Percentiles rank a stretch among this genome's conserved stretches.
Conservation (phyloP, 371 early-diverging fungal genomes). For the Mortierella sp. region DNA sequence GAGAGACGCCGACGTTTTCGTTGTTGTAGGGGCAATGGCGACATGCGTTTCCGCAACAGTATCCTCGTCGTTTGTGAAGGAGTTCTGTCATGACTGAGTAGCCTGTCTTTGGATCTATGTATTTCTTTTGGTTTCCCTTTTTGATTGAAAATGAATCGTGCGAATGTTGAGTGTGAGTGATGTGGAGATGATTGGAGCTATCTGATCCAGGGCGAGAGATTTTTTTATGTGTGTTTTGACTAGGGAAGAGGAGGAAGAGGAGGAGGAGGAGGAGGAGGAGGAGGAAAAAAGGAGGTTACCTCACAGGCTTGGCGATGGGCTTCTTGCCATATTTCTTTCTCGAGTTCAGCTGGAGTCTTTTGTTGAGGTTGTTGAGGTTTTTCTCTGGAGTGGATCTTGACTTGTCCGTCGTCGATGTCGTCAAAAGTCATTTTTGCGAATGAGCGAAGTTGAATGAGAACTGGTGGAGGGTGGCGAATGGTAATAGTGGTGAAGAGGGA, state of each 20-base stretch:
- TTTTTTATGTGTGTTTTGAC: background rate
- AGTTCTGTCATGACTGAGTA: constrained; percentile 68
- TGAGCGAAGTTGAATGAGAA: background rate
- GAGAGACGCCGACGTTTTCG: constrained; percentile 66
- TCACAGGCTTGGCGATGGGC: constrained; percentile 45
- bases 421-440: constrained; percentile 14
- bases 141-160: background rate
- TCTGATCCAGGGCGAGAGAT: background rate
- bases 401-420: constrained; percentile 30
- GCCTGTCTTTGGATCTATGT: constrained; percentile 70
- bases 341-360: constrained; percentile 52
- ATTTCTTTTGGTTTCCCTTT: constrained; percentile 55
- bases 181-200: background rate
- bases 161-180: background rate
- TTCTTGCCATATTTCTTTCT: constrained; percentile 56
- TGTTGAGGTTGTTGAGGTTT: background rate
- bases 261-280: too few relatives aligned
- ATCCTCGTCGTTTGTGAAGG: constrained; percentile 62
- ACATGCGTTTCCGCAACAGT: constrained; percentile 69
- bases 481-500: too few relatives aligned
- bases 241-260: too few relatives aligned
- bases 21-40: constrained; percentile 68
- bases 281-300: constrained; percentile 12
- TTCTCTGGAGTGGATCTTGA: constrained; percentile 41
- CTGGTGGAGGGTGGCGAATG: background rate